Conservation (phyloP, 2,329 filamentous ascomycete genomes). For the Fusarium succisae region DNA sequence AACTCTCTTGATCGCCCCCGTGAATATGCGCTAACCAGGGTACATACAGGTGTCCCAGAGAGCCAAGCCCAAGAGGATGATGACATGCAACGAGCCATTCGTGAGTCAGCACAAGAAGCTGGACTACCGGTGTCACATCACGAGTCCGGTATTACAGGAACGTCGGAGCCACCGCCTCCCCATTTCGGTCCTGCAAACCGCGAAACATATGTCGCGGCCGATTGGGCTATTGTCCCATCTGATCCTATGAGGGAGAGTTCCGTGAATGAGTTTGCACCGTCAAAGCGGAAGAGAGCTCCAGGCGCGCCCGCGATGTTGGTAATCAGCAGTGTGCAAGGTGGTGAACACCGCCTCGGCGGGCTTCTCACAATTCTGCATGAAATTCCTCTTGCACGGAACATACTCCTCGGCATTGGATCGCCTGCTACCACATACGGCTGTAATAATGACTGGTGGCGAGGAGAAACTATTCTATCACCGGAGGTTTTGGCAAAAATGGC, state of each 20-base stretch:
- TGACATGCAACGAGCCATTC: constrained; percentile 65
- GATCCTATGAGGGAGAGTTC: constrained; percentile 40
- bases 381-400: constrained; percentile 67
- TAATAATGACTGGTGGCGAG: constrained; percentile 70
- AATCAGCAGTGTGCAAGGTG: constrained; percentile 45
- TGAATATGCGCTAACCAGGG: constrained; percentile 39
- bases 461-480: constrained; percentile 58
- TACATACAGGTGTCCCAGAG: constrained; percentile 50
- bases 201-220: constrained; percentile 61
- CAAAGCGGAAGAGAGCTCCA: constrained; percentile 53
- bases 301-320: constrained; percentile 63
- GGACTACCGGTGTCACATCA: constrained; percentile 56
- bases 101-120: constrained; percentile 63
- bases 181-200: constrained; percentile 70
- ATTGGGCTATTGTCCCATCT: constrained; percentile 68
- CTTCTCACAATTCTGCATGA: constrained; percentile 68
- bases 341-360: constrained; percentile 58
- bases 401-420: constrained; percentile 57
- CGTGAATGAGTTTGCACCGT: constrained; percentile 45
- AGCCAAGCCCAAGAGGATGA: constrained; percentile 60
- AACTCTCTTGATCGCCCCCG: constrained; percentile 38
- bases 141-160: constrained; percentile 60
- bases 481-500: constrained; percentile 49
- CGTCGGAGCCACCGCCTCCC: constrained; percentile 52
- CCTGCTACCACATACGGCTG: constrained; percentile 61